Evolutionary conservation across 2,329 filamentous ascomycete species (phyloP), one percentile per base, ranked within the genome.

Genomic region (Apiospora hydei): DNA sequence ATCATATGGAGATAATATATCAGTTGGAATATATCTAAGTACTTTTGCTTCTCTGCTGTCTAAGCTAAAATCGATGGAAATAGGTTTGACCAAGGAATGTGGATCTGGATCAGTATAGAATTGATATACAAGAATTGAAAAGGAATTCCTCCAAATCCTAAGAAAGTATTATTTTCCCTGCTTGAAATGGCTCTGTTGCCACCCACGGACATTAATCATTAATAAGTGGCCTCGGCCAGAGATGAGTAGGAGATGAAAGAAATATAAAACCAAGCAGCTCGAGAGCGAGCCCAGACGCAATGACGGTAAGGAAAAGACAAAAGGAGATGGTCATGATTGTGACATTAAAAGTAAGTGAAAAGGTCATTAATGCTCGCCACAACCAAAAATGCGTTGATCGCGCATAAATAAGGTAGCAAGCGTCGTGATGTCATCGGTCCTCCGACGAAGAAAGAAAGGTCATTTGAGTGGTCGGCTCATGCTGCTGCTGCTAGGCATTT

Each of bases 311-410:
- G 57, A n/a, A 64, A 41, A 24, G 8, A n/a, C 4, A 57, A 34
- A 34, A 41, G 34, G 18, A 64, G 41, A 41, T 14, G 8, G 4
- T 61, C 34, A 41, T 64, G 10, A 64, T 30, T 38, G 14, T n/a
- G 57, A 64, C 57, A 64, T 41, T 38, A 64, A 43, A 43, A n/a
- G 30, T 64, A 64, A 64, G 30, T 38, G 57, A 41, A 14, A 41
- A 64, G 57, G 57, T 64, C 57, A 41, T 64, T 14, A 64, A 64
- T 64, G 57, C 57, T 21, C 4, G 10, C 11, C 6, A 26, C 51
- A 14, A 26, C 26, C 11, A 57, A 30, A 30, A 57, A 26, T 57
- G 51, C 51, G 18, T 21, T 21, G 16, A 41, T 10, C 57, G 41
- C n/a, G 8, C 18, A n/a, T 38, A 13, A 21, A 24, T 64, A 18